Evolutionary conservation across 805 yeast species (phyloP), one percentile per base, ranked within the genome.

Genomic region (Hyphopichia homilentoma): DNA sequence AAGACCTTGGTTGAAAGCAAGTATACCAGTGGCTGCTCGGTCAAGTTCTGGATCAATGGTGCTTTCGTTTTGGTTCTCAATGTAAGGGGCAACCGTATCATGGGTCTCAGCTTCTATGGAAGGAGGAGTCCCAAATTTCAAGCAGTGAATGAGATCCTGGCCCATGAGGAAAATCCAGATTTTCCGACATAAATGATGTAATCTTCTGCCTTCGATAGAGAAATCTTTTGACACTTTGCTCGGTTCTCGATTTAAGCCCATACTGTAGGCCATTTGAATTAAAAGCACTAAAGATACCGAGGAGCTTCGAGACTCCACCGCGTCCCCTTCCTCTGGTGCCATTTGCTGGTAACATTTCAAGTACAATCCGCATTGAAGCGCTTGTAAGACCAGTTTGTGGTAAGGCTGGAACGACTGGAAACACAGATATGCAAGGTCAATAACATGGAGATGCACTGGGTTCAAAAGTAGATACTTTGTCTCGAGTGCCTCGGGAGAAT

Each of bases 301-400:
- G 7, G 40, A 35, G 18, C 41, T 38, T 11, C 61, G 50, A 32
- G 62, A 67, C 39, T 62, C 62, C 15, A 61, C 57, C 5, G 70
- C 62, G 41, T 66, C 73, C 12, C 54, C 50, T 41, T 72, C 77
- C 38, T 77, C 81, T 1, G 84, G 81, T 7, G 82, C 71, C 38
- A 68, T 59, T 38, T 61, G 67, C 41, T 66, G 70, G 53, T 79
- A 80, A 29, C 67, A 51, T 38, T 76, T 75, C 51, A 79, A 63
- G 47, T 59, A 76, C 11, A 79, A 54, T 1, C 79, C 79, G 50
- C 79, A 78, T 46, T 80, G 86, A 20, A 81, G 70, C 11, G 78
- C 61, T 12, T 64, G 59, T 31, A 76, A 43, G 21, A 70, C 68
- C 13, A 76, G 65, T 39, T 64, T 69, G 17, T 68, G 49, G 59